Conservation (phyloP, 2,329 filamentous ascomycete genomes). For the Xylaria sp. region DNA sequence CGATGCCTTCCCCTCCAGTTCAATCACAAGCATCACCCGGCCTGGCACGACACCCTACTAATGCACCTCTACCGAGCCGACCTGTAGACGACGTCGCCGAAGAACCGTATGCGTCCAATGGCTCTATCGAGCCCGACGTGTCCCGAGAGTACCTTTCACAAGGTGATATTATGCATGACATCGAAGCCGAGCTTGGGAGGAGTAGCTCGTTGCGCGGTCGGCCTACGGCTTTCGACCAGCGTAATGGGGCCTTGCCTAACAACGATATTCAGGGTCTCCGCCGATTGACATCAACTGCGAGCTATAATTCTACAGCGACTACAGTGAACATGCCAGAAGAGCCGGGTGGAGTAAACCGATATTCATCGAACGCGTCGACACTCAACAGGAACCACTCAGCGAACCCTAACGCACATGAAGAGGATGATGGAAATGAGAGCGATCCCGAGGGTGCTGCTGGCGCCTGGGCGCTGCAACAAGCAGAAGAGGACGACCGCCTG, state of each 20-base stretch:
- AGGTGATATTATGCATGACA: constrained; percentile 60
- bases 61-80: constrained; percentile 60
- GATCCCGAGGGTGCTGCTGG: constrained; percentile 88
- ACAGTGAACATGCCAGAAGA: constrained; percentile 44
- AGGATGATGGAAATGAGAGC: constrained; percentile 70
- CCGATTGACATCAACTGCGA: constrained; percentile 40
- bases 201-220: constrained; percentile 44
- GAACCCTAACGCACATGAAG: constrained; percentile 40
- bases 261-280: constrained; percentile 51
- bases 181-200: constrained; percentile 56
- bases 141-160: constrained; percentile 47
- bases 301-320: constrained; percentile 54
- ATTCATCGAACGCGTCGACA: constrained; percentile 46
- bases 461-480: constrained; percentile 79
- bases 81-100: constrained; percentile 51
- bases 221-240: constrained; percentile 39
- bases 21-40: constrained; percentile 48
- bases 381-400: constrained; percentile 41
- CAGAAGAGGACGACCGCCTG: constrained; percentile 74
- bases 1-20: constrained; percentile 47
- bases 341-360: constrained; percentile 42
- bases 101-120: constrained; percentile 46
- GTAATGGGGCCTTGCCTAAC: constrained; percentile 51
- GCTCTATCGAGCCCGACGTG: constrained; percentile 36
- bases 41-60: constrained; percentile 61